These are phyloP conservation scores for Dactylellina drechsleri DNA, from an alignment of 2,329 filamentous ascomycete genomes.

Conservation along the genomic window DNA sequence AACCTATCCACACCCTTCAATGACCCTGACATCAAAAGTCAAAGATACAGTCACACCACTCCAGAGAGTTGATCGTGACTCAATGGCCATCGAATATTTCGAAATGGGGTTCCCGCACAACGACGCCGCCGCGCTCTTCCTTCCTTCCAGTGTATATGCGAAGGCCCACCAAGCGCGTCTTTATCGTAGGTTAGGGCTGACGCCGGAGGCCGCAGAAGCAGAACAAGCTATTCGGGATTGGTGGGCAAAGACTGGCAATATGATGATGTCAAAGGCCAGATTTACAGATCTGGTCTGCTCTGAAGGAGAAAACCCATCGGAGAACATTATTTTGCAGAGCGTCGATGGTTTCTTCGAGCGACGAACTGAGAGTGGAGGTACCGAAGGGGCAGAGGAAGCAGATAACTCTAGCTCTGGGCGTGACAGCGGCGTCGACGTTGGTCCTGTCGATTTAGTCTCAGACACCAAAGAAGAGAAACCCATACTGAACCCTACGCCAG, in stretches of 20 bases:
- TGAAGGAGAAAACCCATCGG: constrained; percentile 43
- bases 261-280: constrained; percentile 44
- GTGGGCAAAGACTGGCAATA: constrained; percentile 36
- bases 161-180: constrained; percentile 49
- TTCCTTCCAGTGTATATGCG: constrained; percentile 47
- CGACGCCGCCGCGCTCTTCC: constrained; percentile 27
- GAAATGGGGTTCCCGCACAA: constrained; percentile 45
- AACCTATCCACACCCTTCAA: constrained; percentile 46
- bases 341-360: constrained; percentile 47
- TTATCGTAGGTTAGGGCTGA: constrained; percentile 28
- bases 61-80: constrained; percentile 37
- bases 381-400: constrained; percentile 27
- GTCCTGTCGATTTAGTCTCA: constrained; percentile 16
- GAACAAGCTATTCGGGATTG: constrained; percentile 40
- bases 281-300: constrained; percentile 44
- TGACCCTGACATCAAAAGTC: constrained; percentile 34
- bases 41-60: constrained; percentile 49
- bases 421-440: constrained; percentile 48
- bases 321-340: constrained; percentile 47
- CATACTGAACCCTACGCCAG: not conserved
- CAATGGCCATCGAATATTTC: constrained; percentile 52
- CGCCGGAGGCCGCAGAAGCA: constrained; percentile 28
- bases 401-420: constrained; percentile 42
- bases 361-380: constrained; percentile 31
- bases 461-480: constrained; percentile 34